These are phyloP conservation scores for Beauveria medogensis DNA, from an alignment of 2,329 filamentous ascomycete species.

Conservation along the genomic window DNA sequence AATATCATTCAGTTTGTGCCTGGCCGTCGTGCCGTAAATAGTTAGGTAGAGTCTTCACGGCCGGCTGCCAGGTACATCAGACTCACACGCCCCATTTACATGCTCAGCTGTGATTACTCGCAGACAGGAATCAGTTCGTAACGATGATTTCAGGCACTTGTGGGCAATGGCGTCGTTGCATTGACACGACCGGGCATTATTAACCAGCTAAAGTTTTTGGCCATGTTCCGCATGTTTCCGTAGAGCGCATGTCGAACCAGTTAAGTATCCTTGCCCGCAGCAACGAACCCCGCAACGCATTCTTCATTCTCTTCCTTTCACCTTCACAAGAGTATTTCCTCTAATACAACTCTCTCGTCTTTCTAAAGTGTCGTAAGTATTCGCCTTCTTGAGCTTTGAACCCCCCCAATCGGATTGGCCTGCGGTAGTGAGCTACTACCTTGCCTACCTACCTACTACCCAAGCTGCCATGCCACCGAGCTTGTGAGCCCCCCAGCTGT, in stretches of 20 bases:
- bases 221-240: slow-evolving; percentile 11
- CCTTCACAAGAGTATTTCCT: not conserved
- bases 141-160: not conserved
- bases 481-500: not conserved
- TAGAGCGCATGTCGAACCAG: slow-evolving; percentile 1
- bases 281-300: not conserved
- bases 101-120: not conserved
- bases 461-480: not conserved
- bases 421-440: not conserved
- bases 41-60: not conserved
- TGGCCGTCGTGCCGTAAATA: not conserved
- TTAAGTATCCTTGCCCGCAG: not conserved
- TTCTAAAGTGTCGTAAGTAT: not conserved
- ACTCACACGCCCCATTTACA: too few species aligned
- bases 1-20: not conserved
- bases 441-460: not conserved
- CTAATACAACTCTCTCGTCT: not conserved
- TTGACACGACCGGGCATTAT: not conserved
- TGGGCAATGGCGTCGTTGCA: not conserved
- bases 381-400: not conserved
- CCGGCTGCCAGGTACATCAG: not conserved
- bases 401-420: not conserved
- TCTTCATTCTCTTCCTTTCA: not conserved
- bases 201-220: slow-evolving; percentile 5
- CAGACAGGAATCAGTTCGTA: not conserved